Percentiles rank a stretch among this genome's conserved stretches.
phyloP scores from a whole-genome alignment of 164 flowering plant species.

The Dillenia turbinata region DNA sequence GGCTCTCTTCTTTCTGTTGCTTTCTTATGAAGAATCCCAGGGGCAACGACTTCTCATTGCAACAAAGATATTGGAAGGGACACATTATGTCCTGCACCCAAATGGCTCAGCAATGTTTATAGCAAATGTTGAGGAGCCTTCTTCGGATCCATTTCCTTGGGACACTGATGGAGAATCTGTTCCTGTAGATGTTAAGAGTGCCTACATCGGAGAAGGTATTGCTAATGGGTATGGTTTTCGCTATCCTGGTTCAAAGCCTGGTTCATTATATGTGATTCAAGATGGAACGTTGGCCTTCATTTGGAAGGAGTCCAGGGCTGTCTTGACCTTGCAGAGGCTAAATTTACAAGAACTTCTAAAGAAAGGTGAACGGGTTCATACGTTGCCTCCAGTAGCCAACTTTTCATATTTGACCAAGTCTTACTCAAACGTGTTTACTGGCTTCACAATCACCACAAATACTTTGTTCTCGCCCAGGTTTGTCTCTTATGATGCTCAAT shows the following conservation, averaged over 20 bases:
- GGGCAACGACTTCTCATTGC: slow-evolving; percentile 62
- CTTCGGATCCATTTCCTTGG: slow-evolving; percentile 73
- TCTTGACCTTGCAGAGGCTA: slow-evolving; percentile 79
- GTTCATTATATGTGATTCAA: slow-evolving; percentile 70
- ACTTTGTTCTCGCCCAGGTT: slow-evolving; percentile 52
- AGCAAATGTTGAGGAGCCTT: slow-evolving; percentile 65
- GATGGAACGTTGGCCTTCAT: slow-evolving; percentile 74
- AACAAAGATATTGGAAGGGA: slow-evolving; percentile 95
- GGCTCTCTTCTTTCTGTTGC: slow-evolving; percentile 80
- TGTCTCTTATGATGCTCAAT: slow-evolving; percentile 7
- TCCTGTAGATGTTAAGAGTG: slow-evolving; percentile 41
- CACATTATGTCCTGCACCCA: slow-evolving; percentile 91
- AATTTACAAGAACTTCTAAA: slow-evolving; percentile 65
- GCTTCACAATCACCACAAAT: slow-evolving; percentile 43
- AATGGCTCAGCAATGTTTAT: slow-evolving; percentile 97
- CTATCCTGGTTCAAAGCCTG: slow-evolving; percentile 96
- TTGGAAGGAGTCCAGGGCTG: slow-evolving; percentile 79
- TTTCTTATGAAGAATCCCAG: slow-evolving; percentile 75
- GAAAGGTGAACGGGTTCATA: slow-evolving; percentile 76
- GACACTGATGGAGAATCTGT: slow-evolving; percentile 43
- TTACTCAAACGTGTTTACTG: slow-evolving; percentile 79
- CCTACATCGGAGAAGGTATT: slow-evolving; percentile 86
- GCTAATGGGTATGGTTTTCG: slow-evolving; percentile 95
- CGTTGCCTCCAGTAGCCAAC: slow-evolving; percentile 77
- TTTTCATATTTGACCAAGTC: slow-evolving; percentile 89